Evolutionary conservation across 129 eudicot genomes (phyloP).

Genomic region (Tagetes patula): DNA sequence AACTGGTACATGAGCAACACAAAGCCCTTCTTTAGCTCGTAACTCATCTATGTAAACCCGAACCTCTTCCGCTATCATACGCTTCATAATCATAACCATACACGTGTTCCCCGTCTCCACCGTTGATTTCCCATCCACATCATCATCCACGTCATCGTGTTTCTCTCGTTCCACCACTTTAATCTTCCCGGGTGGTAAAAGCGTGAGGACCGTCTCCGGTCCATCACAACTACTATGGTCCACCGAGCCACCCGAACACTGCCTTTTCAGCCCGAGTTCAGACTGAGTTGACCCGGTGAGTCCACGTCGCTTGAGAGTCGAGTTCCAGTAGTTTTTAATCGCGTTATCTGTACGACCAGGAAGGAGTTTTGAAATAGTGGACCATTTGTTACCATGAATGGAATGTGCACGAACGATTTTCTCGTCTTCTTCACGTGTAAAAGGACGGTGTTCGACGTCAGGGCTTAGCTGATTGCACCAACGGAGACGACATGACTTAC

Average conservation of each 20-base stretch:
- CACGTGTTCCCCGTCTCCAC: slow-evolving; percentile 45
- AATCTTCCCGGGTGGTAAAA: slow-evolving; percentile 56
- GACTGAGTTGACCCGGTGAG: slow-evolving; percentile 36
- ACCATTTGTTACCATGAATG: slow-evolving; percentile 64
- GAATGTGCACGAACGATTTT: slow-evolving; percentile 50
- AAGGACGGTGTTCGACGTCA: slow-evolving; percentile 61
- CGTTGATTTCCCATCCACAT: slow-evolving; percentile 34
- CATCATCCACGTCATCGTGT: slow-evolving; percentile 23
- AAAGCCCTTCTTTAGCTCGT: slow-evolving; percentile 32
- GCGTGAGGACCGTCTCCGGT: slow-evolving; percentile 49
- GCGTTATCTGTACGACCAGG: slow-evolving; percentile 82
- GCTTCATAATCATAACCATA: slow-evolving; percentile 53
- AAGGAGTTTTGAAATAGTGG: slow-evolving; percentile 51
- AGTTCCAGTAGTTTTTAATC: slow-evolving; percentile 73
- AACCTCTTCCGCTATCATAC: slow-evolving; percentile 78
- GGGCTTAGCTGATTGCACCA: slow-evolving; percentile 90
- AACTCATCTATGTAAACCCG: slow-evolving; percentile 49
- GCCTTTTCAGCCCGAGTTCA: slow-evolving; percentile 42
- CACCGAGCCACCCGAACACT: slow-evolving; percentile 29
- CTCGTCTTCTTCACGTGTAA: slow-evolving; percentile 63
- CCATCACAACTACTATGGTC: slow-evolving; percentile 42
- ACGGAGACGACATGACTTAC: slow-evolving; percentile 73
- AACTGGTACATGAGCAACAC: neutral
- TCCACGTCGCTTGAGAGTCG: slow-evolving; percentile 45
- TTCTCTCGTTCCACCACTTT: slow-evolving; percentile 28